phyloP scores from a whole-genome alignment of 768 basidiomycete species.

The Tylopilus felleus region DNA sequence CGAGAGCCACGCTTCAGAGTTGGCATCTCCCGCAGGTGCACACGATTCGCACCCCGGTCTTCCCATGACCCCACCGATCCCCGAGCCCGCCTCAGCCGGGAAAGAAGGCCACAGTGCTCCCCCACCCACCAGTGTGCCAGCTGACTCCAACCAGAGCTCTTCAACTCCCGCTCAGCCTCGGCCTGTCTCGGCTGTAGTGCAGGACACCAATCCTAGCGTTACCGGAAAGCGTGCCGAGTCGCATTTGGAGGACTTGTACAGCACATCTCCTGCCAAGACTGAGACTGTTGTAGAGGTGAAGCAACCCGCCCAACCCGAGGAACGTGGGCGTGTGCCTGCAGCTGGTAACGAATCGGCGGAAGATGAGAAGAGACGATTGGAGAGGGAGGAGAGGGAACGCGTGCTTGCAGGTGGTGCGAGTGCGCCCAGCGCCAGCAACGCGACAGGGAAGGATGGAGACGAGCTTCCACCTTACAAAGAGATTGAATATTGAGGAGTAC shows the following conservation, averaged over 20 bases:
- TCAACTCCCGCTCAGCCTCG: constrained; percentile 17
- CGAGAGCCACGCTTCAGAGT: constrained; percentile 76
- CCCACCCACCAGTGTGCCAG: neutral
- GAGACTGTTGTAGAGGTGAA: constrained; percentile 69
- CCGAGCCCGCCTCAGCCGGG: constrained; percentile 11
- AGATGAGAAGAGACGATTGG: constrained; percentile 61
- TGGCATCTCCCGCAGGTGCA: constrained; percentile 35
- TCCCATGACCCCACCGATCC: constrained; percentile 43
- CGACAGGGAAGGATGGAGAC: constrained; percentile 32
- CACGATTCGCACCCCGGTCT: constrained; percentile 33
- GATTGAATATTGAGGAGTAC: constrained; percentile 29
- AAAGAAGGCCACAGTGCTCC: constrained; percentile 8
- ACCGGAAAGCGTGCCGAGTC: constrained; percentile 25
- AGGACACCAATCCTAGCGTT: neutral
- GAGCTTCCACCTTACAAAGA: constrained; percentile 47
- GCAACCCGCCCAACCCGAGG: constrained; percentile 51
- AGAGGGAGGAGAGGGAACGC: constrained; percentile 65
- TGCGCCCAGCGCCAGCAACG: constrained; percentile 7
- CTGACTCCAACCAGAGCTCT: constrained; percentile 25
- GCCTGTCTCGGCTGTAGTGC: constrained; percentile 32
- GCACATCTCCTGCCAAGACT: constrained; percentile 26
- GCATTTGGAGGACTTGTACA: constrained; percentile 30
- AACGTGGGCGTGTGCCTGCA: constrained; percentile 45
- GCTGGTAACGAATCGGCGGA: constrained; percentile 41
- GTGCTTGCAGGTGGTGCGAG: constrained; percentile 30